Base-by-base conservation (phyloP, 805 yeast species). In the Starmera dryadoides region DNA sequence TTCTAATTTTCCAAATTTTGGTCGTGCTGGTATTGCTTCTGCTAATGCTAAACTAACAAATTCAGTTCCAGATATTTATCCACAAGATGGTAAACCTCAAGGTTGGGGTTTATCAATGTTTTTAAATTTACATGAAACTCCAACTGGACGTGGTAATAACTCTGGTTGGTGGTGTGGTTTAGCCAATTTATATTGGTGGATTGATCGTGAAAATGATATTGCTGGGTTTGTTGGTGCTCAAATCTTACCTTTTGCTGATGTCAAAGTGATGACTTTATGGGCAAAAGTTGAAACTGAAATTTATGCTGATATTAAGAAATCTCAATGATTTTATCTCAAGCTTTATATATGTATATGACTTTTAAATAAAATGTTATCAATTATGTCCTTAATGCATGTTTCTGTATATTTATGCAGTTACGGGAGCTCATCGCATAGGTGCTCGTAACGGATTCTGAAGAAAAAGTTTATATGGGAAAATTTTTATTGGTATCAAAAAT, bases 151-250 rank as follows among this genome's bases (percentile, higher is more conserved):
- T 33, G 59, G 65, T 18, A 48, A 47, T 3, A 60, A 62, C 4
- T 50, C 69, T 1, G 53, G 60, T 7, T 56, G 51, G 42, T 69
- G 74, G 74, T 55, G 60, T 20, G 74, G 74, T 2, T 35, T 66
- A 25, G 57, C 64, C 11, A 68, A 64, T 40, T 43, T 62, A 21
- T 66, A 43, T 48, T 69, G 54, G 46, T 69, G 72, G 72, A 44
- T 68, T 28, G 74, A 69, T 47, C 41, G 53, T 20, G 53, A 60
- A 34, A 63, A 59, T 34, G 63, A 59, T 14, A 46, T 66, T 36
- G 72, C 64, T 3, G 73, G 73, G 1, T 53, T 58, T 35, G 59
- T 62, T 46, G 68, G 59, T 17, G 49, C 63, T 19, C 70, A 67
- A 38, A 38, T 63, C 11, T 46, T 68, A 23, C 74, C 74, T 7